phyloP scores from a whole-genome alignment of 2,329 filamentous ascomycete species.

The Penicillium sp. region DNA sequence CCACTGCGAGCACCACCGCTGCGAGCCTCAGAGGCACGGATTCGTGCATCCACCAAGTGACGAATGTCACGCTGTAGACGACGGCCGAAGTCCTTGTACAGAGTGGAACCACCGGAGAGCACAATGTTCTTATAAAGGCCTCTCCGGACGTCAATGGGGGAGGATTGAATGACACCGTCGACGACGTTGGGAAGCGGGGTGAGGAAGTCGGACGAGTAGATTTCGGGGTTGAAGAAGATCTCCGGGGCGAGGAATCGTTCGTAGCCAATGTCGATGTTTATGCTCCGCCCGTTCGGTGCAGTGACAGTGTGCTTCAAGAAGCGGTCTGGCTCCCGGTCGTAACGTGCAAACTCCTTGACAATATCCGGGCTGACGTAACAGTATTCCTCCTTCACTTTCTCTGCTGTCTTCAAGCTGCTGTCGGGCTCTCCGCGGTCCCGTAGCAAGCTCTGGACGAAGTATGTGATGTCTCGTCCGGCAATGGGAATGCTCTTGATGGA shows the following conservation, averaged over 20 bases:
- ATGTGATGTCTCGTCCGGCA: slow-evolving; percentile 95
- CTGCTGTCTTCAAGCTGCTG: slow-evolving; percentile 93
- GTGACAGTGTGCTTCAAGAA: slow-evolving; percentile 87
- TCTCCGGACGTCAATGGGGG: slow-evolving; percentile 93
- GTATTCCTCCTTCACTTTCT: slow-evolving; percentile 97
- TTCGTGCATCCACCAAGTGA: slow-evolving; percentile 88
- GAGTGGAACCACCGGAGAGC: slow-evolving; percentile 88
- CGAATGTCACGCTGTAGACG: slow-evolving; percentile 96
- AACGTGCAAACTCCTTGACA: slow-evolving; percentile 94
- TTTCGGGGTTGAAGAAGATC: slow-evolving; percentile 99
- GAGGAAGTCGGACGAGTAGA: slow-evolving; percentile 97
- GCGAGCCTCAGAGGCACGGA: slow-evolving; percentile 83
- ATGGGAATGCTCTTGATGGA: slow-evolving; percentile 99
- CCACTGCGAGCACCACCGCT: slow-evolving; percentile 91
- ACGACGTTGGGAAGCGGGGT: slow-evolving; percentile 92
- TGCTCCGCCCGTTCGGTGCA: slow-evolving; percentile 78
- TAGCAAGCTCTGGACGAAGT: slow-evolving; percentile 94
- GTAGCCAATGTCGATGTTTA: slow-evolving; percentile 89
- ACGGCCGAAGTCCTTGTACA: slow-evolving; percentile 98
- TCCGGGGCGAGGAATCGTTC: slow-evolving; percentile 97
- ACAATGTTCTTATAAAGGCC: slow-evolving; percentile 99
- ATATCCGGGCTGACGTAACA: slow-evolving; percentile 99
- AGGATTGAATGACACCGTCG: slow-evolving; percentile 94
- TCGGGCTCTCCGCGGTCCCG: slow-evolving; percentile 95
- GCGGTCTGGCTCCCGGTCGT: slow-evolving; percentile 85